Conservation (phyloP, 805 yeast genomes). For the Metschnikowia baotianmanensis region DNA sequence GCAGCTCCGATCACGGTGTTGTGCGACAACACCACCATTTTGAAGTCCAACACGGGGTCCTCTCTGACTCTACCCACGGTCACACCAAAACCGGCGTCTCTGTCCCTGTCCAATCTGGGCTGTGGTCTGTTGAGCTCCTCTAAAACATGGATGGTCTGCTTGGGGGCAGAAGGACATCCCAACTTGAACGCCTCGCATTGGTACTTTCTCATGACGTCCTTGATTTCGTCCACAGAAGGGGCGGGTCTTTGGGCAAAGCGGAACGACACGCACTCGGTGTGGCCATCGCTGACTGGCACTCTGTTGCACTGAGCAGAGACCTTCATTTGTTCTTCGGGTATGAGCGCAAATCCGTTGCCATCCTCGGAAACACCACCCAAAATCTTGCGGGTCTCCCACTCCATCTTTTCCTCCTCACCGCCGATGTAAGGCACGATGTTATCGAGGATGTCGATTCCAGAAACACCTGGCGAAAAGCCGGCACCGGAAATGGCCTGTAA, state of each 20-base stretch:
- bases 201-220: slow-evolving; percentile 66
- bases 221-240: slow-evolving; percentile 81
- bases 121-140: slow-evolving; percentile 95
- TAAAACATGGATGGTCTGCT: slow-evolving; percentile 84
- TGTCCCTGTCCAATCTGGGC: slow-evolving; percentile 94
- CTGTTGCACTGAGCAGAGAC: slow-evolving; percentile 97
- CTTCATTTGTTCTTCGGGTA: slow-evolving; percentile 67
- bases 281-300: slow-evolving; percentile 97
- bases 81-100: slow-evolving; percentile 92
- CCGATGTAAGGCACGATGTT: slow-evolving; percentile 92
- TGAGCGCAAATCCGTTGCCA: slow-evolving; percentile 53
- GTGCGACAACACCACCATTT: slow-evolving; percentile 97
- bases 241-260: slow-evolving; percentile 79
- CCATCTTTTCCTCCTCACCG: slow-evolving; percentile 98
- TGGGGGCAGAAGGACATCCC: slow-evolving; percentile 90
- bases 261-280: slow-evolving; percentile 90
- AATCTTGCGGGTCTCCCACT: slow-evolving; percentile 97
- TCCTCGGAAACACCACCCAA: slow-evolving; percentile 61
- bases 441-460: slow-evolving; percentile 92
- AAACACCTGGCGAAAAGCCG: slow-evolving; percentile 96
- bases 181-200: slow-evolving; percentile 77
- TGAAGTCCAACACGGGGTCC: slow-evolving; percentile 89
- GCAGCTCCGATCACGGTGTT: slow-evolving; percentile 99
- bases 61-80: slow-evolving; percentile 92
- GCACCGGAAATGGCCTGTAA: slow-evolving; percentile 98